A percentile compares a stretch with the other conserved stretches of the same genome.
Conservation (phyloP, 2,329 filamentous ascomycete genomes). For the Ophiosphaerella narmari region DNA sequence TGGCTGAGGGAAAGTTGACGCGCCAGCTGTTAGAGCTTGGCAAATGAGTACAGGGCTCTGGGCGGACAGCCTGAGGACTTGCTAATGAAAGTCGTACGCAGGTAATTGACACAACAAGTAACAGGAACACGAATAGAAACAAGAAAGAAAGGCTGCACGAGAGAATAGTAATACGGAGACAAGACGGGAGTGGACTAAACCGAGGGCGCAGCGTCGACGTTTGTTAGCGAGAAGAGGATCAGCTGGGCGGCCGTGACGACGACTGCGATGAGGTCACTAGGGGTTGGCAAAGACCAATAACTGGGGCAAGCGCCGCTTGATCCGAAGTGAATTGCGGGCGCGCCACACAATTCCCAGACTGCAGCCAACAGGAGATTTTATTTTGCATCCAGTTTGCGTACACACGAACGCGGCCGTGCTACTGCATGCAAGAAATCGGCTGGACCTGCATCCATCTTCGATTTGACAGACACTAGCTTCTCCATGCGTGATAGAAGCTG, state of each 20-base stretch:
- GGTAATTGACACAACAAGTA: neutral
- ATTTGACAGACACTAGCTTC: too few species aligned
- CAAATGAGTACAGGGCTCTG: slow-evolving; percentile 1
- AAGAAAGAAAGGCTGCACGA: neutral
- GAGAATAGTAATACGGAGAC: neutral
- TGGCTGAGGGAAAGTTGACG: slow-evolving; percentile 4
- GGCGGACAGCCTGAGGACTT: too few species aligned
- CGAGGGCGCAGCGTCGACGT: too few species aligned
- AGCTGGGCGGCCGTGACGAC: neutral
- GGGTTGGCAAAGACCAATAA: too few species aligned
- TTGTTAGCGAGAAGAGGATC: neutral
- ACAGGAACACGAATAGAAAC: neutral
- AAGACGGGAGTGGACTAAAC: neutral
- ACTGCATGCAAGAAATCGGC: too few species aligned
- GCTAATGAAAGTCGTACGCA: neutral
- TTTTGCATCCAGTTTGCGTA: too few species aligned
- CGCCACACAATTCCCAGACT: too few species aligned
- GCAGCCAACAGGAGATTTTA: too few species aligned
- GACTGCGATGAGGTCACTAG: neutral
- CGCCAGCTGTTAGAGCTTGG: slow-evolving; percentile 1
- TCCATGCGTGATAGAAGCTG: too few species aligned
- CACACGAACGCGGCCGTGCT: too few species aligned
- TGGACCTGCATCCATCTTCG: too few species aligned
- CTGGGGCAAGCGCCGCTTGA: neutral
- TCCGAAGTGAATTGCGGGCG: neutral